A percentile compares a stretch with the other conserved stretches of the same genome.
Conservation (phyloP, 768 basidiomycete species). For the Terana coerulea region DNA sequence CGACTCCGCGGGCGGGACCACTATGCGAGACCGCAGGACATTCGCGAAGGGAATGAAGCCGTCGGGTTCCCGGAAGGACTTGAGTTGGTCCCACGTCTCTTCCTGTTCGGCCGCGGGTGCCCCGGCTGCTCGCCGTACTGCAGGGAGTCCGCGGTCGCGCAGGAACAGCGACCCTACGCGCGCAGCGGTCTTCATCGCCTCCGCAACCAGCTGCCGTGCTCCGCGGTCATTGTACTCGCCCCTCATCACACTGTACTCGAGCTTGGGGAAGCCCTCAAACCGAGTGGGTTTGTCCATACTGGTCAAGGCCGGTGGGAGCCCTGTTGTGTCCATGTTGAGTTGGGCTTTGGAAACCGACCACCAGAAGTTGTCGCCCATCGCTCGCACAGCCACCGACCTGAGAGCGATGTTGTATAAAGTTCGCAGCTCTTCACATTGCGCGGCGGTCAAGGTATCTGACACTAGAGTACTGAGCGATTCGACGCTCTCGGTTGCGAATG, state of each 20-base stretch:
- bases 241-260: conserved; percentile 41
- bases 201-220: conserved; percentile 59
- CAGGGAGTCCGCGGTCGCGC: conserved; percentile 52
- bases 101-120: conserved; percentile 26
- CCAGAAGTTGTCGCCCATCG: conserved; percentile 22
- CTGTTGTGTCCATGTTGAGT: conserved; percentile 28
- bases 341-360: conserved; percentile 21
- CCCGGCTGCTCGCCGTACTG: conserved; percentile 51
- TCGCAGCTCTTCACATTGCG: background rate
- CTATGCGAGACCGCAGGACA: conserved; percentile 30
- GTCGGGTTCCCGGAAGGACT: conserved; percentile 42
- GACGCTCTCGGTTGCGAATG: no score
- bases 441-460: conserved; percentile 2
- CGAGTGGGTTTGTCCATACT: conserved; percentile 4
- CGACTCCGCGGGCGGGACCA: conserved; percentile 38
- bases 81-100: conserved; percentile 38
- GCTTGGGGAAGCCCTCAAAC: conserved; percentile 47
- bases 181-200: conserved; percentile 80
- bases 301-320: conserved; percentile 13
- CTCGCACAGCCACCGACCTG: conserved; percentile 10
- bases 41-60: conserved; percentile 41
- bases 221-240: conserved; percentile 30
- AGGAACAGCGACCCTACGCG: conserved; percentile 73
- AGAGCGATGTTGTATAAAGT: background rate
- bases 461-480: conserved; percentile 38